These are phyloP conservation scores for Euphorbia peplus DNA, from an alignment of 345 rosid species.

Conservation along the genomic window DNA sequence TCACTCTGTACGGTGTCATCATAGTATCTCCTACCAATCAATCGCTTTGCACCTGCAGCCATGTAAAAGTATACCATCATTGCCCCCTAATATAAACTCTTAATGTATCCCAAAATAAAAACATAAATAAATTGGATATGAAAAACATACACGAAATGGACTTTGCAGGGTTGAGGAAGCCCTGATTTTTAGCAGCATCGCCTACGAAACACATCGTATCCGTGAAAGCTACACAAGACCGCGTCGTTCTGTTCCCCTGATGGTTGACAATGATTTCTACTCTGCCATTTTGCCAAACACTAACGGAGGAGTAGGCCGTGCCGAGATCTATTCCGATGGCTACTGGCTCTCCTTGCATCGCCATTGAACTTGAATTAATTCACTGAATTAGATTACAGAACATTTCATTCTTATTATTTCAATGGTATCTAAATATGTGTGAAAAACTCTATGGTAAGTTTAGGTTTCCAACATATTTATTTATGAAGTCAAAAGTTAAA, in stretches of 20 bases:
- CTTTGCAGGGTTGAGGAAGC: conserved; percentile 26
- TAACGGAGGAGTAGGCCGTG: conserved; percentile 24
- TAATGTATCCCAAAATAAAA: no score
- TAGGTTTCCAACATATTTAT: no score
- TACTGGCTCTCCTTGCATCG: conserved; percentile 16
- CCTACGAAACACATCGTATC: conserved; percentile 30
- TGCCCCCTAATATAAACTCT: no score
- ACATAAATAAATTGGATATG: not conserved
- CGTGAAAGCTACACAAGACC: conserved; percentile 31
- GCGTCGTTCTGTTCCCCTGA: conserved; percentile 29
- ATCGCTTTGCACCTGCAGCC: conserved; percentile 21
- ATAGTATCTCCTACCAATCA: no score
- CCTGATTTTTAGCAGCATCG: conserved; percentile 35
- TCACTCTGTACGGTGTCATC: no score
- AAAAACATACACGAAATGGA: conserved; percentile 19
- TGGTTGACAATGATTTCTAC: conserved; percentile 28
- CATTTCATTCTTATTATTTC: not conserved
- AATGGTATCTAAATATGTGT: no score
- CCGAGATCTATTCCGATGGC: conserved; percentile 35
- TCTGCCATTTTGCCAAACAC: conserved; percentile 29
- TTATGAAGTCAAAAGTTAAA: no score
- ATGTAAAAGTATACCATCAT: no score
- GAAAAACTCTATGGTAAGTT: no score
- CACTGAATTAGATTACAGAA: no score
- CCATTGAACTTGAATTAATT: not conserved